Conservation (phyloP, 2,329 filamentous ascomycete species). For the Stagonosporopsis rhizophila region DNA sequence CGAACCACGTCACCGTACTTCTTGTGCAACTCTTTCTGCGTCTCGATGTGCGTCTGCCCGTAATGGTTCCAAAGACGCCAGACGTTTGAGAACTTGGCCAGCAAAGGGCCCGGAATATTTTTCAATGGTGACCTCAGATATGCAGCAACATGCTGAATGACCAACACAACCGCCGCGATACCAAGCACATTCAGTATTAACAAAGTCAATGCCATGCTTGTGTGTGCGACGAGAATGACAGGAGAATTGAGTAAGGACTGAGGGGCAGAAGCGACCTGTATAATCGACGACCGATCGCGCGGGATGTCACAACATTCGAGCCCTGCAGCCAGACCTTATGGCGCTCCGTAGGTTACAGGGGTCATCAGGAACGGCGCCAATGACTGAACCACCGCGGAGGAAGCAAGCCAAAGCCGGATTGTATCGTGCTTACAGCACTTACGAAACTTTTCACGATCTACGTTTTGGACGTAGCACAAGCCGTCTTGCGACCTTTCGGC, state of each 20-base stretch:
- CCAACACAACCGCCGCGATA: slow-evolving; percentile 23
- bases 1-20: slow-evolving; percentile 40
- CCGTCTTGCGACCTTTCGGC: background rate
- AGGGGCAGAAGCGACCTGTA: slow-evolving; percentile 16
- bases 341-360: background rate
- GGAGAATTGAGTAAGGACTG: background rate
- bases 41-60: slow-evolving; percentile 39
- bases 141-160: slow-evolving; percentile 29
- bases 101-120: slow-evolving; percentile 41
- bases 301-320: background rate
- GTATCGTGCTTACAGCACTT: background rate
- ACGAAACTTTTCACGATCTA: background rate
- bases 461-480: background rate
- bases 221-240: slow-evolving; percentile 11
- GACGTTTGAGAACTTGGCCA: slow-evolving; percentile 43
- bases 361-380: background rate
- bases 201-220: slow-evolving; percentile 16
- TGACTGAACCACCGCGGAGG: background rate
- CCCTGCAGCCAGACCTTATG: slow-evolving; percentile 3
- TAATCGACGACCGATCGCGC: slow-evolving; percentile 10
- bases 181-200: slow-evolving; percentile 24
- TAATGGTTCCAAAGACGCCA: slow-evolving; percentile 44
- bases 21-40: slow-evolving; percentile 38
- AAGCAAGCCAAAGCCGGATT: background rate
- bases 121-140: slow-evolving; percentile 43